These are phyloP conservation scores for Rickenella mellea DNA, from an alignment of 768 basidiomycete genomes.

Conservation along the genomic window DNA sequence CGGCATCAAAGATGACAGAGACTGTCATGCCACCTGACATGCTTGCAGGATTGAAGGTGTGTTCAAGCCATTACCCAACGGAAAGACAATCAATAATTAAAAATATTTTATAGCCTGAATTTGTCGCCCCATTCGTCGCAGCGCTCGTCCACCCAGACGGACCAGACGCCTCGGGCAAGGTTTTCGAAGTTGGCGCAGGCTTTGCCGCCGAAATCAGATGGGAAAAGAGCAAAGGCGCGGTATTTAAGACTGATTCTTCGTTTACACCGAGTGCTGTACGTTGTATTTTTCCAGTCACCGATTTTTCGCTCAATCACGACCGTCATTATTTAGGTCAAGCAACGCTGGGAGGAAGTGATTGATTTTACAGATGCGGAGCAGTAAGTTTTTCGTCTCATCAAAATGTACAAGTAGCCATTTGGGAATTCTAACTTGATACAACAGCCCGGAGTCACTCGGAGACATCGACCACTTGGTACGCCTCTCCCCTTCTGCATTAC, in stretches of 20 bases:
- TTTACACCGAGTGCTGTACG: constrained; percentile 92
- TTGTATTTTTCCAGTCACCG: background rate
- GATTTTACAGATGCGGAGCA: constrained; percentile 68
- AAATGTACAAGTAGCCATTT: background rate
- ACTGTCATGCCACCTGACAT: constrained; percentile 93
- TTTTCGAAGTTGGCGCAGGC: constrained; percentile 92
- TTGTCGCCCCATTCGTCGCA: constrained; percentile 85
- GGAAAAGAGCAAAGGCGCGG: constrained; percentile 79
- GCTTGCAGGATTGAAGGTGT: constrained; percentile 75
- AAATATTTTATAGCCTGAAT: constrained; percentile 56
- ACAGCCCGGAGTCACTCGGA: constrained; percentile 53
- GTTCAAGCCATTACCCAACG: background rate
- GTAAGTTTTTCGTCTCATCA: constrained; percentile 30
- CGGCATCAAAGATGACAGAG: constrained; percentile 95
- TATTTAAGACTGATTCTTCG: constrained; percentile 82
- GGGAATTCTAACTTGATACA: constrained; percentile 8
- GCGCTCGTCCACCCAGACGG: constrained; percentile 83
- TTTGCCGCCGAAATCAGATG: constrained; percentile 88
- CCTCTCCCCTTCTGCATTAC: background rate
- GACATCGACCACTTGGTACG: constrained; percentile 43
- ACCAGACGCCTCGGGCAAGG: constrained; percentile 65
- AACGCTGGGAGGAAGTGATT: constrained; percentile 71
- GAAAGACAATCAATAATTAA: background rate
- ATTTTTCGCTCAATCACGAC: background rate
- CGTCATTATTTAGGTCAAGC: constrained; percentile 51